Conservation (phyloP, 805 yeast genomes). For the Priceomyces medius region DNA sequence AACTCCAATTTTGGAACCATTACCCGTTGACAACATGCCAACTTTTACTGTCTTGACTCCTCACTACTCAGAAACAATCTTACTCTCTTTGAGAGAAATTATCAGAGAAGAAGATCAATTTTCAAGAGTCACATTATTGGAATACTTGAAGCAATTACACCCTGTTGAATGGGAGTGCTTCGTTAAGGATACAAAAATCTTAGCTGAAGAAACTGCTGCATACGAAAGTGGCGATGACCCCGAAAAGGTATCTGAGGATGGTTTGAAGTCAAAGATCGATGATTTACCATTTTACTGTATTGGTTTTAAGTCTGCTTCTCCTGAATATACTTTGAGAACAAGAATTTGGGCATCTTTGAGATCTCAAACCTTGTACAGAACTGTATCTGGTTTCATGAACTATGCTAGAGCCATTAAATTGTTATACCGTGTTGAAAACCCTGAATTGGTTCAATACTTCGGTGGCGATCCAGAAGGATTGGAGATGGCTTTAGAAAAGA, state of each 20-base stretch:
- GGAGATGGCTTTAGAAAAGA: conserved; percentile 86
- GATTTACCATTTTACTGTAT: conserved; percentile 48
- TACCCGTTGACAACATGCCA: conserved; percentile 99
- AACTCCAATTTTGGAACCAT: conserved; percentile 97
- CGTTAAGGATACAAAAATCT: conserved; percentile 54
- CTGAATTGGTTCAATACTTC: conserved; percentile 74
- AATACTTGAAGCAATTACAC: conserved; percentile 54
- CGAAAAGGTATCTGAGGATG: conserved; percentile 31
- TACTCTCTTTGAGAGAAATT: conserved; percentile 72
- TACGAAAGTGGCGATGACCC: conserved; percentile 55
- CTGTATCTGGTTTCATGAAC: conserved; percentile 48
- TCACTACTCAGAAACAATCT: conserved; percentile 81
- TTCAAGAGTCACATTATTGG: conserved; percentile 54
- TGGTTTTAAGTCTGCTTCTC: conserved; percentile 49
- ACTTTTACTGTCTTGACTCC: conserved; percentile 93
- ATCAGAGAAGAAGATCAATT: conserved; percentile 69
- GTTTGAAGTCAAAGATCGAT: conserved; percentile 36
- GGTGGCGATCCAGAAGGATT: conserved; percentile 98
- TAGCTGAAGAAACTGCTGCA: conserved; percentile 50
- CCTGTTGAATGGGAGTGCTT: conserved; percentile 59
- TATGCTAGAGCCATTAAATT: conserved; percentile 47
- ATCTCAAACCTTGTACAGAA: conserved; percentile 47
- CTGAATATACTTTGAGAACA: conserved; percentile 47
- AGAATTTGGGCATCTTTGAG: conserved; percentile 49
- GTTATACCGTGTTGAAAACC: conserved; percentile 46